Evolutionary conservation across 371 early-diverging fungal species (phyloP).

Genomic region (Blastocladiella emersonii): DNA sequence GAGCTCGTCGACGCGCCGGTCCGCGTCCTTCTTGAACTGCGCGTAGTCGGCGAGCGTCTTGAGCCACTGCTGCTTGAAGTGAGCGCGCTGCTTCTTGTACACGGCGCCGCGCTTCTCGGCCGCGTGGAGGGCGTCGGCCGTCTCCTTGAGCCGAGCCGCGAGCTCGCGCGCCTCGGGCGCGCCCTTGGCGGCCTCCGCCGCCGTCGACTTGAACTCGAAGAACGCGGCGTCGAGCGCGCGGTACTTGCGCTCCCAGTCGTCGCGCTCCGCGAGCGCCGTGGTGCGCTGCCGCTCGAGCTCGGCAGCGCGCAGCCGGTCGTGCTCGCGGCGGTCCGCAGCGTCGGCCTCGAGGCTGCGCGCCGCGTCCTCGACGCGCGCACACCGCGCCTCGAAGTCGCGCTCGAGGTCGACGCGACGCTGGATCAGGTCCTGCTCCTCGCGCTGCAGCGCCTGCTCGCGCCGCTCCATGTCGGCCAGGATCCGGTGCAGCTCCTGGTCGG

Average conservation of each 20-base stretch:
- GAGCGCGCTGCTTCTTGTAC: constrained; percentile 8
- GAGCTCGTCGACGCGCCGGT: background rate
- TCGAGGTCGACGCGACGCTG: constrained; percentile 14
- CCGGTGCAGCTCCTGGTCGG: constrained; percentile 12
- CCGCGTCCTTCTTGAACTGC: background rate
- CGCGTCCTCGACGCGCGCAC: constrained; percentile 13
- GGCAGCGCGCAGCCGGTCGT: constrained; percentile 14
- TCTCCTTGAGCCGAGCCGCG: constrained; percentile 4
- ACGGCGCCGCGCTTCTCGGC: background rate
- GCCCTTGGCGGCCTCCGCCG: constrained; percentile 6
- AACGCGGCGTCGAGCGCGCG: constrained; percentile 11
- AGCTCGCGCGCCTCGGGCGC: constrained; percentile 10
- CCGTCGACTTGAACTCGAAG: constrained; percentile 7
- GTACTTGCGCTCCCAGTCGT: constrained; percentile 12
- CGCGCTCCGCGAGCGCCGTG: constrained; percentile 14
- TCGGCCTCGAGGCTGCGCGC: constrained; percentile 18
- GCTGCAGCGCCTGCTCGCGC: constrained; percentile 9
- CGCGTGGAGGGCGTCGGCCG: constrained; percentile 8
- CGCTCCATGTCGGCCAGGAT: constrained; percentile 21
- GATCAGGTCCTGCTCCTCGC: constrained; percentile 7
- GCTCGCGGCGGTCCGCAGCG: constrained; percentile 13
- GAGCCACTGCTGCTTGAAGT: constrained; percentile 24
- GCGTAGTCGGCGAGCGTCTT: constrained; percentile 4
- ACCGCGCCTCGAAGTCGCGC: constrained; percentile 10
- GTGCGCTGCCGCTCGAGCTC: constrained; percentile 17